Evolutionary conservation across 2,329 filamentous ascomycete genomes (phyloP).

Genomic region (Pseudodiploospora longispora): DNA sequence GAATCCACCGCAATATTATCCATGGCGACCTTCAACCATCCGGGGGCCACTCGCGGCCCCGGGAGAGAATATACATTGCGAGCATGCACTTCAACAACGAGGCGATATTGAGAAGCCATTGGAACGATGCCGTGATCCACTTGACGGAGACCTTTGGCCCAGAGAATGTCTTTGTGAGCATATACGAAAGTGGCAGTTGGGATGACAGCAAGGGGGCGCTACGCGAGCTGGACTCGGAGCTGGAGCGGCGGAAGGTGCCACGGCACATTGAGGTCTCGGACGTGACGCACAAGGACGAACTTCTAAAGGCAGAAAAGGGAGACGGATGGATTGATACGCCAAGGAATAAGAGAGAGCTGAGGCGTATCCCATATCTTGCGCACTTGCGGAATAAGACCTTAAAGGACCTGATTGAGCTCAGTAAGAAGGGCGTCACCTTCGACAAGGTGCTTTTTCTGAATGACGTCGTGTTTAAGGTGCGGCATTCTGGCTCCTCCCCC

Average conservation of each 20-base stretch:
- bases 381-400: conserved; percentile 56
- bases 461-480: conserved; percentile 53
- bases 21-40: conserved; percentile 17
- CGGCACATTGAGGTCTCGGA: conserved; percentile 50
- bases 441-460: conserved; percentile 56
- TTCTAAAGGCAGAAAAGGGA: conserved; percentile 32
- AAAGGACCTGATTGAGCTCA: conserved; percentile 45
- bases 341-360: conserved; percentile 43
- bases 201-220: conserved; percentile 60
- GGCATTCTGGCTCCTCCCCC: neutral
- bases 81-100: conserved; percentile 64
- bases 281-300: conserved; percentile 50
- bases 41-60: conserved; percentile 15
- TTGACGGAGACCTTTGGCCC: conserved; percentile 49
- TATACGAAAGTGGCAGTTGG: conserved; percentile 62
- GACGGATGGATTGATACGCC: conserved; percentile 59
- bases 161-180: conserved; percentile 58
- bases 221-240: conserved; percentile 43
- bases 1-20: conserved; percentile 26
- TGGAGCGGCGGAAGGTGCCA: conserved; percentile 44
- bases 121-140: conserved; percentile 52
- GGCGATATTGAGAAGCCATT: conserved; percentile 49
- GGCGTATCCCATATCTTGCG: conserved; percentile 63
- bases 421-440: conserved; percentile 40
- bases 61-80: conserved; percentile 54